Base-by-base conservation (phyloP, 805 yeast species). In the Yarrowia divulgata region DNA sequence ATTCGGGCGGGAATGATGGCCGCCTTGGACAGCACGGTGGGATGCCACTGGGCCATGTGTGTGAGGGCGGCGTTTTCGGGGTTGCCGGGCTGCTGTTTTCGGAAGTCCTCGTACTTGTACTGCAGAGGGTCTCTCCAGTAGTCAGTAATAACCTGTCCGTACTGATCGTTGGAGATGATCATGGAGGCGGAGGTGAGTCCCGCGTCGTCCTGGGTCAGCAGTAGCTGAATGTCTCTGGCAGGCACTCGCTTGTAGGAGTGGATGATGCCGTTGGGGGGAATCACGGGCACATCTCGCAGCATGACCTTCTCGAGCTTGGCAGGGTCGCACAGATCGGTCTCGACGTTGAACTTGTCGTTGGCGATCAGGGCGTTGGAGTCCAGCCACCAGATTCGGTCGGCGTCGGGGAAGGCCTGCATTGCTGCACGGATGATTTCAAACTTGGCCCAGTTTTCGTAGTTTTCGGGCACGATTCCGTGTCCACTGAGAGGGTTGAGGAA, bases 1-100 rank as follows among this genome's bases (percentile, higher is more conserved):
- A 85, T 79, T 74, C 87, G 84, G 54, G 87, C 83, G 13, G 92
- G 90, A 0, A 95, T 85, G 16, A 94, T 77, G 0, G 92, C 89
- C 3, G 95, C 83, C 74, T 87, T 89, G 68, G 90, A 84, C 73
- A 95, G 82, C 35, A 90, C 80, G 37, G 85, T 86, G 13, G 97
- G 97, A 77, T 94, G 99, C 99, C 98, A 95, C 78, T 92, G 98
- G 73, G 93, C 81, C 55, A 93, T 82, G 77, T 95, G 98, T n/a
- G 91, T 85, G 52, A 94, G 76, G 0, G 95, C 93, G 8, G 79
- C 75, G 54, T 72, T 71, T 40, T 79, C 89, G 68, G 85, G 84
- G 67, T 78, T 69, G 12, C 42, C 55, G 34, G 69, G 69, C 35
- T 69, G 70, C 29, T 39, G 69, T 39, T 52, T 77, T 14, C 85